Conservation (phyloP, 305 asterid genomes). For the Fraxinus latifolia region DNA sequence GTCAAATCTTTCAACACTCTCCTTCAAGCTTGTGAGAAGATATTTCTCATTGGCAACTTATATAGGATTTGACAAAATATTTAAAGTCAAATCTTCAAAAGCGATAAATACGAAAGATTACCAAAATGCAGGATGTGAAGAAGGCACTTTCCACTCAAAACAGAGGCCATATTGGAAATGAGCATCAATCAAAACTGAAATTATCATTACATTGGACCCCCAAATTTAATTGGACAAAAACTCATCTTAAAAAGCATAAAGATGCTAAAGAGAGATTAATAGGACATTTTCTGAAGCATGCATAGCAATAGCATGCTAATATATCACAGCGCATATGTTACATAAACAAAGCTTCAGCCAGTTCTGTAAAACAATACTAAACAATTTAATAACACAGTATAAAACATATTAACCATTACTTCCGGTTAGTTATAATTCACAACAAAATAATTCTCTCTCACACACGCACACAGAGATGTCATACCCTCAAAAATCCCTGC, state of each 20-base stretch:
- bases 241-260: neutral
- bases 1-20: neutral
- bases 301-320: neutral
- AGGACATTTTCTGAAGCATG: constrained; percentile 10
- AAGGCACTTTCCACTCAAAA: neutral
- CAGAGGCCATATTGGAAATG: neutral
- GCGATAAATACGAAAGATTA: neutral
- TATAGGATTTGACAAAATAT: neutral
- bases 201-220: neutral
- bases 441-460: constrained; percentile 4
- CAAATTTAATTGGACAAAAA: neutral
- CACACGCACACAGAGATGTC: constrained; percentile 13
- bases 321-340: neutral
- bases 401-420: constrained; percentile 8
- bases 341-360: neutral
- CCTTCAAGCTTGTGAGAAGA: neutral
- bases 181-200: neutral
- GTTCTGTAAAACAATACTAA: neutral
- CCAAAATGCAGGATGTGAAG: neutral
- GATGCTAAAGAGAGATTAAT: neutral
- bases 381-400: neutral
- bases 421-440: neutral
- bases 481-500: constrained; percentile 90
- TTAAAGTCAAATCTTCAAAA: neutral
- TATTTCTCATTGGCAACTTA: neutral